Conservation (phyloP, 371 early-diverging fungal species). For the Apophysomyces sp. region DNA sequence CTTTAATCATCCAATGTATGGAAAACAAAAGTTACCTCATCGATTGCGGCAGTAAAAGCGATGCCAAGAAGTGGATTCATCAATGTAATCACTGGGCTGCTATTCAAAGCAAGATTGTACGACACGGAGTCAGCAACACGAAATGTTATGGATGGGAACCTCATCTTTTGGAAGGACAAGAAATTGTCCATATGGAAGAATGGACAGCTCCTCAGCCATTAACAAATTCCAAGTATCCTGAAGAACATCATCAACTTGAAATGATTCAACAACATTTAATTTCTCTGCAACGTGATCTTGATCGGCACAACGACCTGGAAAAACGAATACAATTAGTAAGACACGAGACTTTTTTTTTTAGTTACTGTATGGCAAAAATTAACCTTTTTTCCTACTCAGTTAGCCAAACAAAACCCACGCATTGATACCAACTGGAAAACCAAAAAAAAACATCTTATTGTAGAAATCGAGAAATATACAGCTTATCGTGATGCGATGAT, state of each 20-base stretch:
- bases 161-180: background rate
- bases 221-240: background rate
- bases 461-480: constrained; percentile 3
- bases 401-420: background rate
- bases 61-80: constrained; percentile 2
- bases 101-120: constrained; percentile 9
- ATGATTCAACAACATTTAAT: constrained; percentile 2
- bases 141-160: constrained; percentile 8
- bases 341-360: too few species aligned
- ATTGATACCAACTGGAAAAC: constrained; percentile 8
- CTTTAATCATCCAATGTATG: constrained; percentile 4
- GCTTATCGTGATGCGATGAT: background rate
- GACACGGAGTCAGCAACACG: constrained; percentile 4
- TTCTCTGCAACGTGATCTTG: constrained; percentile 3
- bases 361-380: background rate
- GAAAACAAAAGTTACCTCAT: constrained; percentile 1
- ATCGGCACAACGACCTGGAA: constrained; percentile 1
- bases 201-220: constrained; percentile 3
- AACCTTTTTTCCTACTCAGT: background rate
- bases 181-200: background rate
- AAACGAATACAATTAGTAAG: background rate
- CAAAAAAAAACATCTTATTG: constrained; percentile 3
- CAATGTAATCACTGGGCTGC: constrained; percentile 12
- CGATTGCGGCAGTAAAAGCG: background rate
- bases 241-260: background rate